Evolutionary conservation across 2,329 filamentous ascomycete genomes (phyloP), one percentile per base, ranked within the genome.

Genomic region (Mycosphaerella arachidis): DNA sequence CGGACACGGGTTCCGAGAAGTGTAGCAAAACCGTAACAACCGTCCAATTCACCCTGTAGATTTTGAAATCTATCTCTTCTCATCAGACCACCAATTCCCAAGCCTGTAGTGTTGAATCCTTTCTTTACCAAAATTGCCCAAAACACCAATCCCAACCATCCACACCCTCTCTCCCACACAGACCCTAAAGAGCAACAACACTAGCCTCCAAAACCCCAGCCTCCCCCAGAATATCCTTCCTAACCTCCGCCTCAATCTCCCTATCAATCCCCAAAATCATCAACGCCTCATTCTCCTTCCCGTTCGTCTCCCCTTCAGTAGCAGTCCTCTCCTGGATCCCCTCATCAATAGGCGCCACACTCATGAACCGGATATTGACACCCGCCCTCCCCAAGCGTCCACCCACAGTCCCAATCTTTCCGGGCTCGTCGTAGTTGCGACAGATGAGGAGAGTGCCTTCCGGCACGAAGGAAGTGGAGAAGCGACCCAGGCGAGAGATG

Each of bases 341-440:
- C 43, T 76, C 72, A 58, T 81, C 79, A 63, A 89, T 72, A 8
- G 82, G 81, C 52, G 82, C 82, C 0, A 92, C 90, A 70, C 84
- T 86, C 90, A 93, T 94, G 71, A 87, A 92, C 50, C 83, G 83
- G 72, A 93, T 91, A 69, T 94, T 94, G 55, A 94, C 85, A 0
- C 84, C 85, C 40, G 88, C 83, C 40, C 80, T 81, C 0, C 90
- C 90, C 29, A 93, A 76, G 55, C 86, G 81, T 59, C 81, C 86
- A 0, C 90, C 90, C 2, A 94, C 90, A 40, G 86, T 85, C 1
- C 90, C 90, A 71, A 94, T 93, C 79, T 92, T 92, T 10, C 90
- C 90, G 0, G 89, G 89, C 64, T 86, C 82, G 70, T 94, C 90
- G 68, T 90, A 92, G 76, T 93, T 93, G 70, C 91, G 84, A 68